A percentile compares a stretch with the other conserved stretches of the same genome.
Evolutionary conservation across 805 yeast species (phyloP).

Genomic region (Hanseniaspora hatyaiensis): DNA sequence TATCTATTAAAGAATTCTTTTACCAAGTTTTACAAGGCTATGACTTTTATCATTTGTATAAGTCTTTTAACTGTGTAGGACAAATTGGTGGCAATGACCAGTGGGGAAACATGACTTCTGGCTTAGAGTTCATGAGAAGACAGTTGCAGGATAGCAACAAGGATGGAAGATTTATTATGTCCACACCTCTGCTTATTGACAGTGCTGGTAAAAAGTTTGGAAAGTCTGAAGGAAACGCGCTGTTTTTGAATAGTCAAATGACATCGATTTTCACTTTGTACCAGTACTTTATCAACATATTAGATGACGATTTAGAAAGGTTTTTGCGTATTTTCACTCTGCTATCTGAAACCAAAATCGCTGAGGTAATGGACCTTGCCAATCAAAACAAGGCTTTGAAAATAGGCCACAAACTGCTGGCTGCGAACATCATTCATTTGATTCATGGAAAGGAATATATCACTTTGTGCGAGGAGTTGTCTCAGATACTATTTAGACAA

Average conservation of each 20-base stretch:
- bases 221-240: conserved; percentile 92
- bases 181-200: conserved; percentile 82
- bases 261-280: conserved; percentile 74
- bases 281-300: conserved; percentile 70
- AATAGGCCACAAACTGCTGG: conserved; percentile 64
- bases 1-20: conserved; percentile 89
- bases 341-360: conserved; percentile 52
- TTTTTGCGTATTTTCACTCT: conserved; percentile 70
- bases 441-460: conserved; percentile 76
- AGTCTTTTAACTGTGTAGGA: conserved; percentile 44
- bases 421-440: conserved; percentile 74
- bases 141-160: conserved; percentile 27
- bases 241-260: conserved; percentile 63
- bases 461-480: conserved; percentile 50
- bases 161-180: conserved; percentile 48
- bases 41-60: conserved; percentile 76
- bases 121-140: conserved; percentile 72
- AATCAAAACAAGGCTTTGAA: conserved; percentile 47
- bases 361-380: conserved; percentile 43
- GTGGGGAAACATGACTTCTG: conserved; percentile 97
- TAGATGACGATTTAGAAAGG: conserved; percentile 62
- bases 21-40: conserved; percentile 89
- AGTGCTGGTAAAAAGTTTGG: conserved; percentile 90
- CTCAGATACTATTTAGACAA: conserved; percentile 47
- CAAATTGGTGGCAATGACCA: conserved; percentile 97